A percentile compares a stretch with the other conserved stretches of the same genome.
Evolutionary conservation across 1,139 yeast species (phyloP).

Genomic region (Blastobotrys raffinosifermentans): DNA sequence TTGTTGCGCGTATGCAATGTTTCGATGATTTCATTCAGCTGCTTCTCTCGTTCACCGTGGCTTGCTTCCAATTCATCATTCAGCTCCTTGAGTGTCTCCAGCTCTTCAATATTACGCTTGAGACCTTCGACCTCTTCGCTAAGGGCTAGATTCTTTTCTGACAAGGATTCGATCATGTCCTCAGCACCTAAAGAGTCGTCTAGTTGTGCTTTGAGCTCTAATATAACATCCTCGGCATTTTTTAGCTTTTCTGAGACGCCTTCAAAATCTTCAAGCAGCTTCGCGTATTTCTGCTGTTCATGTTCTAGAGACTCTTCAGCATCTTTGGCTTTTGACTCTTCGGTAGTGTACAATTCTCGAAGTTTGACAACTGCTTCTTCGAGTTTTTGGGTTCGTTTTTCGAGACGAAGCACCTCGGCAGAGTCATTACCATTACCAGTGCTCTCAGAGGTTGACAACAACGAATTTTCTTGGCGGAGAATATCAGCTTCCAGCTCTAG

Average conservation of each 20-base stretch:
- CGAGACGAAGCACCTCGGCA: constrained; percentile 33
- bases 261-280: constrained; percentile 15
- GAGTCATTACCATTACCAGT: constrained; percentile 20
- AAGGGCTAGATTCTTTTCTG: constrained; percentile 48
- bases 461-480: constrained; percentile 44
- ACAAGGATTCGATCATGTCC: constrained; percentile 49
- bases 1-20: constrained; percentile 31
- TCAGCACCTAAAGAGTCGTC: constrained; percentile 35
- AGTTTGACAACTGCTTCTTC: constrained; percentile 36
- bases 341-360: constrained; percentile 33
- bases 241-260: constrained; percentile 32
- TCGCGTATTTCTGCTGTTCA: constrained; percentile 12
- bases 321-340: constrained; percentile 38
- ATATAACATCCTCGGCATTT: constrained; percentile 40
- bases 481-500: constrained; percentile 39
- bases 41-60: constrained; percentile 51
- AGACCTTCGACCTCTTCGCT: constrained; percentile 37
- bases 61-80: constrained; percentile 59
- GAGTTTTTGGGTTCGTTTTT: constrained; percentile 39
- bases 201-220: constrained; percentile 40
- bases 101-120: constrained; percentile 45
- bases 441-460: constrained; percentile 29
- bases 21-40: constrained; percentile 44
- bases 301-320: constrained; percentile 34
- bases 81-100: constrained; percentile 54